Conservation (phyloP, 306 rosid species). For the Cicer judaicum region DNA sequence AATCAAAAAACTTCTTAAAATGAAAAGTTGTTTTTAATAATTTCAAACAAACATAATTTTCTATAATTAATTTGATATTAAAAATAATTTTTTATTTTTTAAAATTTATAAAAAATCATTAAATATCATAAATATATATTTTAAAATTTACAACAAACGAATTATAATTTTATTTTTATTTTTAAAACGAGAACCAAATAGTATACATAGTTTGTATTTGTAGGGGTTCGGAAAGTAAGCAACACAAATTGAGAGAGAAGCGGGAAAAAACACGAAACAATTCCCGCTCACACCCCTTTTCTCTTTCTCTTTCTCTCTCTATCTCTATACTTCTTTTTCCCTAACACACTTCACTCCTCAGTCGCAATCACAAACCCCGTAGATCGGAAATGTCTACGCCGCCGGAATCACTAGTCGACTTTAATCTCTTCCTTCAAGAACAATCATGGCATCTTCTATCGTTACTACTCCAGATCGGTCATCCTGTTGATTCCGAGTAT, state of each 20-base stretch:
- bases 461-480: constrained; percentile 43
- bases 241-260: background rate
- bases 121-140: too few species aligned
- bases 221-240: background rate
- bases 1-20: too few species aligned
- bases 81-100: too few species aligned
- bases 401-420: background rate
- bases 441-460: constrained; percentile 44
- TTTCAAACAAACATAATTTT: too few species aligned
- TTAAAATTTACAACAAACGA: too few species aligned
- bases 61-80: too few species aligned
- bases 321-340: background rate
- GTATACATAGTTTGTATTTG: too few species aligned
- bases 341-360: background rate
- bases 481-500: constrained; percentile 39
- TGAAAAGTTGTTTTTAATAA: too few species aligned
- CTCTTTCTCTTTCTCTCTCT: background rate
- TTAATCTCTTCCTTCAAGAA: constrained; percentile 13
- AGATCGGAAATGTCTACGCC: constrained; percentile 6
- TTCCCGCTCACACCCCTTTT: constrained; percentile 11
- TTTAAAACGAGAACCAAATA: too few species aligned
- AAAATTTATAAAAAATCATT: too few species aligned
- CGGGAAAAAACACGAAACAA: constrained; percentile 24
- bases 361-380: background rate
- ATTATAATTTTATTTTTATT: too few species aligned